These are phyloP conservation scores for Mycosphaerelloides madeirae DNA, from an alignment of 2,329 filamentous ascomycete genomes.

Conservation along the genomic window DNA sequence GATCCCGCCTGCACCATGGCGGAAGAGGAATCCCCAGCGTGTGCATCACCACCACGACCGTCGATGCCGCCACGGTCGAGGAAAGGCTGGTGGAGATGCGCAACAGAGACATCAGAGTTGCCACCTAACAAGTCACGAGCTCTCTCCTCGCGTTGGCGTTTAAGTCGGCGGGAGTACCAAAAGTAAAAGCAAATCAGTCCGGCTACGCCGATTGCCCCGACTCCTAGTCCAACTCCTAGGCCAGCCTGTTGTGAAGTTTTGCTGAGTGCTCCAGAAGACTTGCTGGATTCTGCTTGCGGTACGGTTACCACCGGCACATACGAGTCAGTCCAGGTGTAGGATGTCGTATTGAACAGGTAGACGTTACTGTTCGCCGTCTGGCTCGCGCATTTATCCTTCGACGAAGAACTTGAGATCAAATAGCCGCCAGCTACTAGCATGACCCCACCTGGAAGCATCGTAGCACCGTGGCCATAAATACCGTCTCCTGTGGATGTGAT, in stretches of 20 bases:
- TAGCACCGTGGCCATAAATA: constrained; percentile 58
- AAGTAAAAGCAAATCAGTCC: constrained; percentile 42
- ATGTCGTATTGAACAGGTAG: constrained; percentile 59
- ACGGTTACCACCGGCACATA: constrained; percentile 45
- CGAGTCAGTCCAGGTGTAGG: constrained; percentile 53
- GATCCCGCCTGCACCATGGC: constrained; percentile 34
- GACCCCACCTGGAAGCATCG: constrained; percentile 56
- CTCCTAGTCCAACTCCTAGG: constrained; percentile 41
- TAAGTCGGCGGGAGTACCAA: constrained; percentile 42
- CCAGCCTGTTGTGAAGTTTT: constrained; percentile 44
- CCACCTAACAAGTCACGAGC: constrained; percentile 50
- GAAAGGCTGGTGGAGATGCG: constrained; percentile 44
- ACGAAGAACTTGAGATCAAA: constrained; percentile 41
- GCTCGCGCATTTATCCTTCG: constrained; percentile 34
- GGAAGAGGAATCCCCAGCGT: constrained; percentile 30
- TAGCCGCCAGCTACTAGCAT: constrained; percentile 61
- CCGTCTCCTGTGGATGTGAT: constrained; percentile 44
- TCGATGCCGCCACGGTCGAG: constrained; percentile 32
- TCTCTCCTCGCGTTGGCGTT: constrained; percentile 40
- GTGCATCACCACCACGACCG: constrained; percentile 37
- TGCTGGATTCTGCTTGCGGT: background rate
- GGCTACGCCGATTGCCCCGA: constrained; percentile 41
- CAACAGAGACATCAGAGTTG: constrained; percentile 35
- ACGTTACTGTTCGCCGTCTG: constrained; percentile 39
- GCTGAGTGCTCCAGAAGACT: constrained; percentile 33